These are phyloP conservation scores for Gynostemma pentaphyllum DNA, from an alignment of 306 rosid species.

Conservation along the genomic window DNA sequence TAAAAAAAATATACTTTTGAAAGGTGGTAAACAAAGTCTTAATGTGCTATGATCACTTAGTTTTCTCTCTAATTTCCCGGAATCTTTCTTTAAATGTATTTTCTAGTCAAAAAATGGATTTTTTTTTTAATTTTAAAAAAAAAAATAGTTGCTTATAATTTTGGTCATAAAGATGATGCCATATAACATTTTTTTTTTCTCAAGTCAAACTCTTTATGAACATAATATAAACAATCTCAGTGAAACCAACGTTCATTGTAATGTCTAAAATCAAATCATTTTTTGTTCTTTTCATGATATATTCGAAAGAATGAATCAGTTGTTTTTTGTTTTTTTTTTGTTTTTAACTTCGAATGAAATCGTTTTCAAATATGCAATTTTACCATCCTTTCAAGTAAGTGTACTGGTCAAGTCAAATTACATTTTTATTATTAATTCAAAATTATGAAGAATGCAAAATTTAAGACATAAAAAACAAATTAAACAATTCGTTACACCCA, in stretches of 20 bases:
- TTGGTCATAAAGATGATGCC: not conserved
- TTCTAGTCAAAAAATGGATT: too few species aligned
- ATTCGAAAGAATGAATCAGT: too few species aligned
- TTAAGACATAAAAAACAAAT: not conserved
- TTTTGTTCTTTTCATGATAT: too few species aligned
- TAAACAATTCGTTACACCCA: not conserved
- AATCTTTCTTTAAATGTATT: not conserved
- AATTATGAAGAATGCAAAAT: not conserved
- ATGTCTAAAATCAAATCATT: not conserved
- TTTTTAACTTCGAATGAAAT: not conserved
- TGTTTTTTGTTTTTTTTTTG: too few species aligned
- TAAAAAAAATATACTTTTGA: too few species aligned
- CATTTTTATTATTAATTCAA: not conserved
- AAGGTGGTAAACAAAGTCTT: too few species aligned
- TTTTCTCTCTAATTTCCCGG: not conserved
- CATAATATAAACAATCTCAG: not conserved
- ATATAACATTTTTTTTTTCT: not conserved
- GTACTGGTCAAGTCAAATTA: not conserved
- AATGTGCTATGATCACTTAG: not conserved
- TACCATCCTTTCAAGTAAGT: not conserved
- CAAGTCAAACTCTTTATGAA: constrained; percentile 1
- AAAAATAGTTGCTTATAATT: not conserved
- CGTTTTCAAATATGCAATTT: not conserved
- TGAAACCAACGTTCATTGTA: not conserved
- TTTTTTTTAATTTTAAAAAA: too few species aligned